Evolutionary conservation across 805 yeast genomes (phyloP).

Genomic region (Candida khao-thaluensis): DNA sequence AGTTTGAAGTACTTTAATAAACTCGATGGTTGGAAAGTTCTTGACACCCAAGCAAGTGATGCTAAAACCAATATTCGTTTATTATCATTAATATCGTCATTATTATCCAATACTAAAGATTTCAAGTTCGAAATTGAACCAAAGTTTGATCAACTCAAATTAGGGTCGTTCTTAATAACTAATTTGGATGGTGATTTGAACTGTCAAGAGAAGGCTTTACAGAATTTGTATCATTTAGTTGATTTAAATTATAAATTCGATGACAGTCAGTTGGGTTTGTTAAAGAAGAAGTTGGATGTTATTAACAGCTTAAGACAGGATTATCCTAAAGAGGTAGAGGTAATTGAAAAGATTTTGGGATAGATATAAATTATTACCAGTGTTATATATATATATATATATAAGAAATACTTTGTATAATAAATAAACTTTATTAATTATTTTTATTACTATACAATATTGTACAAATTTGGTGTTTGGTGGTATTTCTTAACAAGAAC

Average conservation of each 20-base stretch:
- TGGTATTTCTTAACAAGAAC: no score
- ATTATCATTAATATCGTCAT: constrained; percentile 57
- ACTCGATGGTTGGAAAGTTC: constrained; percentile 60
- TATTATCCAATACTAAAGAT: constrained; percentile 48
- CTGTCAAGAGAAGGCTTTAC: constrained; percentile 56
- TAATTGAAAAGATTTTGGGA: constrained; percentile 32
- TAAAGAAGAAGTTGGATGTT: constrained; percentile 19
- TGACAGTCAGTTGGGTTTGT: constrained; percentile 40
- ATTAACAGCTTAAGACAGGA: constrained; percentile 47
- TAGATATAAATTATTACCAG: no score
- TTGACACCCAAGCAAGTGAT: constrained; percentile 23
- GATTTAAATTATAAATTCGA: constrained; percentile 44
- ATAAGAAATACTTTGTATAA: no score
- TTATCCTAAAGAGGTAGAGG: constrained; percentile 51
- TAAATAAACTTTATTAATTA: no score
- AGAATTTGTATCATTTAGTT: constrained; percentile 48
- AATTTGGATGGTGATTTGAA: constrained; percentile 44
- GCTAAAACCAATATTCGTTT: constrained; percentile 52
- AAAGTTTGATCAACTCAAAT: constrained; percentile 36
- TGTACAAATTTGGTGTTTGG: no score
- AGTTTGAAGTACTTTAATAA: constrained; percentile 57
- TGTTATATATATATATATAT: no score
- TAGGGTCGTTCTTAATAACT: constrained; percentile 33
- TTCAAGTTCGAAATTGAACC: constrained; percentile 37
- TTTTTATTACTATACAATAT: no score